Evolutionary conservation across 2,329 filamentous ascomycete genomes (phyloP).

Genomic region (Claviceps humidiphila): DNA sequence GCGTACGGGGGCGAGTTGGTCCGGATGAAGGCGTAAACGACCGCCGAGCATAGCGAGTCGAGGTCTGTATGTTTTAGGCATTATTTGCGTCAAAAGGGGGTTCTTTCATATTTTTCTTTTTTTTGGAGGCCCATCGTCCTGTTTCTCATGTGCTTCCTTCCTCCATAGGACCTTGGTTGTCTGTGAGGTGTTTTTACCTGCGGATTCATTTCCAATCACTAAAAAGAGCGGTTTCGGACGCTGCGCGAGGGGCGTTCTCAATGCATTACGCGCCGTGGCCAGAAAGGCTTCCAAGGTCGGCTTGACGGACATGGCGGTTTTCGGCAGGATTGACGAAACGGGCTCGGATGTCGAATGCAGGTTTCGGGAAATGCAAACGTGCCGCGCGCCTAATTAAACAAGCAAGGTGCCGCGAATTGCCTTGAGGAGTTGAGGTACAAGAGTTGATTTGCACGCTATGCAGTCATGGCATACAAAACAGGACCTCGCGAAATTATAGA

Average conservation of each 20-base stretch:
- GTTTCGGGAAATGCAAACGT: too few relatives aligned
- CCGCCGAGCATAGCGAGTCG: conserved; percentile 63
- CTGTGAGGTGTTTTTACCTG: conserved; percentile 27
- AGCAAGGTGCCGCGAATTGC: too few relatives aligned
- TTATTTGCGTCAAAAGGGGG: neutral
- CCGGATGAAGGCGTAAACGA: conserved; percentile 62
- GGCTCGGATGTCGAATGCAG: neutral
- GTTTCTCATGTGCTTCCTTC: too few relatives aligned
- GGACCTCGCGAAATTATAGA: too few relatives aligned
- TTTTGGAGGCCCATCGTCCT: neutral
- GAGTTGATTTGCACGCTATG: too few relatives aligned
- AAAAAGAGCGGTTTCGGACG: conserved; percentile 39
- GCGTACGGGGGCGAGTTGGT: conserved; percentile 40
- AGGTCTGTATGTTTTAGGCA: conserved; percentile 41
- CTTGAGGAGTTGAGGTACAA: too few relatives aligned
- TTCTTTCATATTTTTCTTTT: neutral
- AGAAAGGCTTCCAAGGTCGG: conserved; percentile 38
- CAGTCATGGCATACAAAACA: too few relatives aligned
- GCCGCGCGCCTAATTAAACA: too few relatives aligned
- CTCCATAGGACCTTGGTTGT: neutral
- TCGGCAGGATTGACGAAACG: neutral
- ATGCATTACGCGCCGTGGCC: conserved; percentile 31
- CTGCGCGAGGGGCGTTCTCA: conserved; percentile 31
- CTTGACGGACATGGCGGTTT: conserved; percentile 16
- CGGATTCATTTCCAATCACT: conserved; percentile 56